phyloP scores from a whole-genome alignment of 208 protist genomes.

The Kentomonas sorsogonicus region DNA sequence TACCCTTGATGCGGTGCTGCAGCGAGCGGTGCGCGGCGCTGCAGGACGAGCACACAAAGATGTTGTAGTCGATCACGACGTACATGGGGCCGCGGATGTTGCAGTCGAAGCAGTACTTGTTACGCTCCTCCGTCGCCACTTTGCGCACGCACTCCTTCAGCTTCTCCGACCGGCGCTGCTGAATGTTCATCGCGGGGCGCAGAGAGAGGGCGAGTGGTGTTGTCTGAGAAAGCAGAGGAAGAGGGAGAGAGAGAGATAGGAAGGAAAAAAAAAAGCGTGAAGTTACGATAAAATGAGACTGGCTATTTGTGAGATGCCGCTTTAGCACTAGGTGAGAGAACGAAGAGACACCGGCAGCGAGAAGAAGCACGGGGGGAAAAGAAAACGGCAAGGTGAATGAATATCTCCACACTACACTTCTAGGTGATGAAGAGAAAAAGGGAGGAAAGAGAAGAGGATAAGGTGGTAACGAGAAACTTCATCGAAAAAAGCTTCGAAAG shows the following conservation, averaged over 20 bases:
- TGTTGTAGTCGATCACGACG: slow-evolving; percentile 59
- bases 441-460: slow-evolving; percentile 10
- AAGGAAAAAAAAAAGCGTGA: neutral
- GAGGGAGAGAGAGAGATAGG: neutral
- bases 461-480: neutral
- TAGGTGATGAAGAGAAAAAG: slow-evolving; percentile 3
- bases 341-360: too few species aligned
- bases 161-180: too few species aligned
- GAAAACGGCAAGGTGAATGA: too few species aligned
- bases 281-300: neutral
- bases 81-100: slow-evolving; percentile 67
- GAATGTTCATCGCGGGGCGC: too few species aligned
- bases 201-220: neutral
- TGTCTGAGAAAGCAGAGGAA: neutral
- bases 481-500: neutral
- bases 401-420: neutral
- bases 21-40: slow-evolving; percentile 70
- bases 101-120: slow-evolving; percentile 73
- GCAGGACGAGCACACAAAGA: slow-evolving; percentile 82
- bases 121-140: slow-evolving; percentile 48
- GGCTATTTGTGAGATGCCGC: neutral
- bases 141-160: slow-evolving; percentile 51
- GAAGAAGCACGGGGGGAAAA: too few species aligned
- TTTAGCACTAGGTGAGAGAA: too few species aligned
- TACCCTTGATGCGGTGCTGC: slow-evolving; percentile 87